Base-by-base conservation (phyloP, 768 basidiomycete species). In the Auriscalpium microsporum region DNA sequence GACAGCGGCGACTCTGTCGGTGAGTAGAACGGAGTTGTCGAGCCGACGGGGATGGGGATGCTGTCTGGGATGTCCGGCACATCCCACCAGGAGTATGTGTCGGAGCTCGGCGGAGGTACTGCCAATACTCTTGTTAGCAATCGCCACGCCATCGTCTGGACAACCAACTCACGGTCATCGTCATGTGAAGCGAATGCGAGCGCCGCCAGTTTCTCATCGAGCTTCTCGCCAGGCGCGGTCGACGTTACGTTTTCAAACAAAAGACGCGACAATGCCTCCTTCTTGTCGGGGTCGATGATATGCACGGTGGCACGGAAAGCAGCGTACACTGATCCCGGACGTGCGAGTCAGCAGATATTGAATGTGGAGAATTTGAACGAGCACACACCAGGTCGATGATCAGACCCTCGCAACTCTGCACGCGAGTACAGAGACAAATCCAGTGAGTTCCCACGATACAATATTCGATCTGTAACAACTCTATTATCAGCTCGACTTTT, bases 41-140 rank as follows among this genome's bases (percentile, higher is more conserved):
- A 58, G 17, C 60, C 60, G 4, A 49, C 56, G 17, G 57, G 38
- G 66, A 67, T 50, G 67, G 69, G 45, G 53, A 76, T 70, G 34
- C 86, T 85, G 19, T 75, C 75, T 10, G 85, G 28, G 28, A 7
- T 28, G 28, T 28, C 28, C 7, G 80, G 80, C 45, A 69, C 72
- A 55, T 87, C 77, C 91, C 91, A 94, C 91, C 91, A 94, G 10
- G 79, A 78, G 1, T 70, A 65, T 40, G 86, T 82, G 46, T 90
- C 87, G 2, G 86, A 81, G 65, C 90, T 93, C 1, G 91, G 91
- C 5, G 82, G 84, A n/a, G 91, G 91, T 19, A 91, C 91, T 93
- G 59, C 28, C 57, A 45, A 16, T 37, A 53, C 40, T 33, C 61
- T 36, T 61, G 61, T 51, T 16, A 54, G 28, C 36, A 10, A 0